Conservation (phyloP, 2,329 filamentous ascomycete genomes). For the Tolypocladium ophioglossoides region DNA sequence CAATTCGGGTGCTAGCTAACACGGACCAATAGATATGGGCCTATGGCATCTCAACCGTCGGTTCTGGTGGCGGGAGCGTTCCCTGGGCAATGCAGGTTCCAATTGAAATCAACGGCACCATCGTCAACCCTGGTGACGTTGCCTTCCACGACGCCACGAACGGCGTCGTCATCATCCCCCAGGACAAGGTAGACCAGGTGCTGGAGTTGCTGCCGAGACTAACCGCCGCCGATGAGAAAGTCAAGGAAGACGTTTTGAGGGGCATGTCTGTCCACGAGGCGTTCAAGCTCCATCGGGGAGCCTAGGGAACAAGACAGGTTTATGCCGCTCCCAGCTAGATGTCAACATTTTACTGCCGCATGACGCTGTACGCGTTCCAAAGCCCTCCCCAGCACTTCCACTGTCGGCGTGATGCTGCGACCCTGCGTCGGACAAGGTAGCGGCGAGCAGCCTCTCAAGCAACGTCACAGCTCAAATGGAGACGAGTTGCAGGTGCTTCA, state of each 20-base stretch:
- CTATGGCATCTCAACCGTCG: conserved; percentile 45
- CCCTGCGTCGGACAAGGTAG: neutral
- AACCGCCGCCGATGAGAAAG: conserved; percentile 43
- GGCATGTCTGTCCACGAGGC: conserved; percentile 56
- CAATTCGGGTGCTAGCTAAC: neutral
- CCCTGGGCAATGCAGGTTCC: conserved; percentile 42
- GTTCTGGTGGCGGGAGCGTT: conserved; percentile 43
- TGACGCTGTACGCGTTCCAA: neutral
- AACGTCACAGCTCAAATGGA: neutral
- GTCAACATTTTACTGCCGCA: neutral
- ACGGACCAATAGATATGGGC: conserved; percentile 37
- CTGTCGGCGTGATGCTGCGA: neutral
- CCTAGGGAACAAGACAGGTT: conserved; percentile 1
- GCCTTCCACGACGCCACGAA: conserved; percentile 60
- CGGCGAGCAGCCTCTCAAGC: neutral
- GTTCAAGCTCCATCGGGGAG: conserved; percentile 46
- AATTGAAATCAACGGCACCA: conserved; percentile 30
- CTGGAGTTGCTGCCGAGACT: conserved; percentile 46
- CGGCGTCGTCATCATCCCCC: conserved; percentile 58
- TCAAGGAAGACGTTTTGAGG: conserved; percentile 52
- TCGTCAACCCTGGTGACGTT: conserved; percentile 48
- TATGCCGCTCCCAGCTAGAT: neutral
- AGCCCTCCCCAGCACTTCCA: neutral
- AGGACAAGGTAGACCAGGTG: conserved; percentile 46
- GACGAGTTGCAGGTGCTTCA: conserved; percentile 1